phyloP scores from a whole-genome alignment of 1,284 basidiomycete genomes.

The Trichosporon ovoides region DNA sequence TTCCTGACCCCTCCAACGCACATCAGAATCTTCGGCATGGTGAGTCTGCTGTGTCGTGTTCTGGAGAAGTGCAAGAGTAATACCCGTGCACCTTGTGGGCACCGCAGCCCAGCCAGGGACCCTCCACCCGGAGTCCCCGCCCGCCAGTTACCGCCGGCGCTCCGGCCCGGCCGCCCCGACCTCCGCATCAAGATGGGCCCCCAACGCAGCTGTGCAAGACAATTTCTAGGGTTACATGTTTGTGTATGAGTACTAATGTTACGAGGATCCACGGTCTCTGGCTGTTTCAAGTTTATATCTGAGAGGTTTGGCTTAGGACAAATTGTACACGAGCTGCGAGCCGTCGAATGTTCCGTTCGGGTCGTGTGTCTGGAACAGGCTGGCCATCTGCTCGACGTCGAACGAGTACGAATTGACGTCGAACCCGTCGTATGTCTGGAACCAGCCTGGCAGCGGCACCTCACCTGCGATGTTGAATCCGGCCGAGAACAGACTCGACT shows the following conservation, averaged over 20 bases:
- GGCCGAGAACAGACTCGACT: background rate
- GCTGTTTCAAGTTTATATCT: background rate
- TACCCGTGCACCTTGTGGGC: background rate
- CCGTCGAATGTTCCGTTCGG: slow-evolving; percentile 22
- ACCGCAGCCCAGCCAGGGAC: background rate
- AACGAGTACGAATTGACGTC: slow-evolving; percentile 32
- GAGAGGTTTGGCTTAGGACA: background rate
- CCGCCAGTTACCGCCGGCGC: background rate
- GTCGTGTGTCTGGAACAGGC: slow-evolving; percentile 19
- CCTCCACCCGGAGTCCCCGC: background rate
- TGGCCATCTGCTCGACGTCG: slow-evolving; percentile 26
- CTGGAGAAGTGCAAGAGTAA: background rate
- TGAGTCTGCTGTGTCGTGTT: background rate
- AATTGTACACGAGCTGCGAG: slow-evolving; percentile 1
- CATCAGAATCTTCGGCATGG: slow-evolving; percentile 32
- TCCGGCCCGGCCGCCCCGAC: background rate
- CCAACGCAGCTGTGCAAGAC: background rate
- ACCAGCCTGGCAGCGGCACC: slow-evolving; percentile 8
- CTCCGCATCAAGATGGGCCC: background rate
- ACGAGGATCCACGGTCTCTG: background rate
- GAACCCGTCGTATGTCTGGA: slow-evolving; percentile 19
- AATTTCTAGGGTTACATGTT: slow-evolving; percentile 1
- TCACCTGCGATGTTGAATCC: background rate
- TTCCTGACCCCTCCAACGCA: slow-evolving; percentile 11
- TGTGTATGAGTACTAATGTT: background rate